Base-by-base conservation (phyloP, 2,329 filamentous ascomycete species). In the Anisogramma anomala region DNA sequence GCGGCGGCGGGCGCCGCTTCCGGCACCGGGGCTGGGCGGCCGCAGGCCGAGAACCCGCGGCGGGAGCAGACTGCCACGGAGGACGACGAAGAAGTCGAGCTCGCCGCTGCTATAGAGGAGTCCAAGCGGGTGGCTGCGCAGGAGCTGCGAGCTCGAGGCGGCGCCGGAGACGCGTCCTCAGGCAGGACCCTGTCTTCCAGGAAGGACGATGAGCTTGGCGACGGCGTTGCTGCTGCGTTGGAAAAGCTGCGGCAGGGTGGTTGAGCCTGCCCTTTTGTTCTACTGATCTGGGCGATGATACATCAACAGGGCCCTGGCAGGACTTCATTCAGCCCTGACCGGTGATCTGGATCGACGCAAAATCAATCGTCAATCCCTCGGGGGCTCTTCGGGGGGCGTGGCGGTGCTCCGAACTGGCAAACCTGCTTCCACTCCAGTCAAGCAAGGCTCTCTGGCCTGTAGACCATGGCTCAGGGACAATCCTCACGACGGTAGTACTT, bases 211-310 rank as follows among this genome's bases (percentile, higher is more conserved):
- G 58, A 67, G 23, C 58, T 81, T 4, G 68, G 67, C 45, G 73
- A 67, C 33, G 75, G 77, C 2, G 60, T 82, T 34, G 74, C 76
- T 33, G 74, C 72, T 23, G 77, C 77, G 13, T 53, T 82, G 46
- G 75, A 75, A 6, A 77, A 63, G 48, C 56, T 82, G 18, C 64
- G 75, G 41, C 62, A 77, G 41, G 61, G 62, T 20, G 61, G 61
- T 1, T 43, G 41, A 43, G 18, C n/a, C 15, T 23, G 9, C 22
- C n/a, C n/a, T n/a, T n/a, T n/a, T n/a, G n/a, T n/a, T n/a, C n/a
- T n/a, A n/a, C n/a, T n/a, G n/a, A n/a, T n/a, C n/a, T n/a, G n/a
- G n/a, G n/a, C n/a, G n/a, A n/a, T n/a, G n/a, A n/a, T n/a, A n/a
- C n/a, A n/a, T n/a, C n/a, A n/a, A n/a, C n/a, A n/a, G n/a, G n/a